Percentiles rank a stretch among this genome's conserved stretches.
Evolutionary conservation across 441 rosid genomes (phyloP).

Genomic region (Jatropha multifida): DNA sequence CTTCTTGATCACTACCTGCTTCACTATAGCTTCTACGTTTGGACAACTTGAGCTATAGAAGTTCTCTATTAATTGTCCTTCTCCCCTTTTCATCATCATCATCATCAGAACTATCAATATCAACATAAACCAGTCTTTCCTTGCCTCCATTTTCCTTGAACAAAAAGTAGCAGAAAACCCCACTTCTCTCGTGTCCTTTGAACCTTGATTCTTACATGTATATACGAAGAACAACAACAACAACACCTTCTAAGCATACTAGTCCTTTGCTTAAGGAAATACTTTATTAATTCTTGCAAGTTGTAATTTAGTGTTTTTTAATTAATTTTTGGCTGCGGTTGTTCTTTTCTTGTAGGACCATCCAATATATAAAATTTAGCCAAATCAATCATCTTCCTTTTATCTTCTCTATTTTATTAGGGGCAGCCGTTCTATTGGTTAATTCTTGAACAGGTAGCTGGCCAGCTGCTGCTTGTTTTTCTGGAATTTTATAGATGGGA

Average conservation of each 20-base stretch:
- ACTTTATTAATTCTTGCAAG: not conserved
- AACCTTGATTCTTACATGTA: not conserved
- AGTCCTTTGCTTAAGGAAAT: too few relatives aligned
- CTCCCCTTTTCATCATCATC: slow-evolving; percentile 20
- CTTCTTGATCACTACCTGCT: slow-evolving; percentile 37
- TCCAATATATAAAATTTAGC: not conserved
- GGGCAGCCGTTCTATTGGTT: too few relatives aligned
- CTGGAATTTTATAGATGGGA: slow-evolving; percentile 10
- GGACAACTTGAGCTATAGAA: slow-evolving; percentile 39
- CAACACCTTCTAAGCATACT: too few relatives aligned
- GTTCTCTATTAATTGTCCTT: slow-evolving; percentile 48
- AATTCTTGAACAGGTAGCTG: not conserved
- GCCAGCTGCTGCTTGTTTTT: not conserved
- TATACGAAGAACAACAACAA: not conserved
- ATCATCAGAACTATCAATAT: slow-evolving; percentile 19
- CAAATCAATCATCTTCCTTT: too few relatives aligned
- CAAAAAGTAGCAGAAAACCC: not conserved
- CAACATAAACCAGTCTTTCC: slow-evolving; percentile 15
- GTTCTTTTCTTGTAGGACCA: not conserved
- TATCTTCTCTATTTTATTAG: too few relatives aligned
- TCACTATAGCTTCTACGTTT: slow-evolving; percentile 45
- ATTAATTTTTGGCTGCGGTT: not conserved
- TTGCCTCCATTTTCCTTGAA: slow-evolving; percentile 22
- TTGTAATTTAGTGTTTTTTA: not conserved
- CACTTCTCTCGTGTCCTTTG: not conserved